Evolutionary conservation across 1,139 yeast species (phyloP).

Genomic region (Pichia sp.): DNA sequence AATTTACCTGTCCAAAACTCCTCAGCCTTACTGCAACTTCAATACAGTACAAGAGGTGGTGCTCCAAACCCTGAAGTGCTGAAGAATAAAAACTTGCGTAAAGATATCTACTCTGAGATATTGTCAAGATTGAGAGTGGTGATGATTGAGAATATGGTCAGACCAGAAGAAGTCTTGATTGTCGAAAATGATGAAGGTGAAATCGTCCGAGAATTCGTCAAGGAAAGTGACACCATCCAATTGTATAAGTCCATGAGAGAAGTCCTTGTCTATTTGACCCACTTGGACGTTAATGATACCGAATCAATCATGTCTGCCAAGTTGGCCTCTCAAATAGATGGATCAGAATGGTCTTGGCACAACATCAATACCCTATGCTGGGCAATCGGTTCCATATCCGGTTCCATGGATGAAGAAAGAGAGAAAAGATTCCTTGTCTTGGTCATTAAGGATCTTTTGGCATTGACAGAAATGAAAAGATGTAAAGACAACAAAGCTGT

Average conservation of each 20-base stretch:
- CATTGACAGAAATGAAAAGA: conserved; percentile 90
- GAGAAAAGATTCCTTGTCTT: conserved; percentile 90
- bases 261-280: conserved; percentile 90
- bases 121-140: conserved; percentile 82
- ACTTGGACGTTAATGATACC: conserved; percentile 89
- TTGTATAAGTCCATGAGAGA: conserved; percentile 94
- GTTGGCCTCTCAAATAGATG: conserved; percentile 88
- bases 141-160: conserved; percentile 93
- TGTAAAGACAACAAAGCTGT: conserved; percentile 98
- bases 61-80: conserved; percentile 82
- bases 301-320: conserved; percentile 91
- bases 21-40: conserved; percentile 71
- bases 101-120: conserved; percentile 71
- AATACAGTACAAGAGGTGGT: conserved; percentile 62
- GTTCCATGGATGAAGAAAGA: conserved; percentile 97
- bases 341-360: conserved; percentile 98
- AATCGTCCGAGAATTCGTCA: conserved; percentile 94
- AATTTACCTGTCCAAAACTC: conserved; percentile 66
- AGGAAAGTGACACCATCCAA: conserved; percentile 94
- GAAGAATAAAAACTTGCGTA: conserved; percentile 74
- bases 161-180: conserved; percentile 95
- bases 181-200: conserved; percentile 99
- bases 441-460: conserved; percentile 85
- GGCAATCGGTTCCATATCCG: conserved; percentile 99
- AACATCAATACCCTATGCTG: conserved; percentile 95